phyloP scores from a whole-genome alignment of 805 yeast species.

The Lachancea lanzarotensis region DNA sequence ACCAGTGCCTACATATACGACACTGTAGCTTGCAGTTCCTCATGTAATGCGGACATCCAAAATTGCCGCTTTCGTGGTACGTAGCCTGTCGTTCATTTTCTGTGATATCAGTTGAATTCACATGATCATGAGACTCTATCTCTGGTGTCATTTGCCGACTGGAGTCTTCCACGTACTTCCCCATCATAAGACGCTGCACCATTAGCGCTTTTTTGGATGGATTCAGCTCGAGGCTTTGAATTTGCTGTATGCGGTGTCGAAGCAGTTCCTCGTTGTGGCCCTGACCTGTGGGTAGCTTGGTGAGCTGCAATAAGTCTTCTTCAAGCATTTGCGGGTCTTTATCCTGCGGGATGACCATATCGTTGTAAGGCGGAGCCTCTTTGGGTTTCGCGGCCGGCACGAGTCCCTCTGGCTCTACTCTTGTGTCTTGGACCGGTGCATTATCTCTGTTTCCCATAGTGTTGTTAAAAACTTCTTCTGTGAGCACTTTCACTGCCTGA shows the following conservation, averaged over 20 bases:
- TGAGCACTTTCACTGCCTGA: constrained; percentile 33
- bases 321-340: constrained; percentile 22
- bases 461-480: constrained; percentile 26
- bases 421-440: constrained; percentile 31
- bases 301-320: constrained; percentile 5
- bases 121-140: not conserved
- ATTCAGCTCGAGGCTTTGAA: constrained; percentile 13
- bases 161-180: constrained; percentile 48
- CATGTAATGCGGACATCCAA: constrained; percentile 82
- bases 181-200: constrained; percentile 63
- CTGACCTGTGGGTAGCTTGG: constrained; percentile 7
- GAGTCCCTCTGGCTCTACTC: constrained; percentile 52
- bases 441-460: constrained; percentile 1
- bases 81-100: constrained; percentile 44
- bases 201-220: constrained; percentile 25
- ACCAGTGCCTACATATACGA: constrained; percentile 67
- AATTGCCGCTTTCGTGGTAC: constrained; percentile 41
- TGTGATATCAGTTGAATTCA: constrained; percentile 24
- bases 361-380: constrained; percentile 44
- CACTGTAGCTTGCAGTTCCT: constrained; percentile 82
- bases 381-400: constrained; percentile 42
- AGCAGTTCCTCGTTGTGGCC: constrained; percentile 13
- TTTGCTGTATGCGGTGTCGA: constrained; percentile 15
- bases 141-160: constrained; percentile 12
- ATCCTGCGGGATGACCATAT: constrained; percentile 45